These are phyloP conservation scores for Globisporangium nodosum DNA, from an alignment of 352 stramenopile species.

Conservation along the genomic window DNA sequence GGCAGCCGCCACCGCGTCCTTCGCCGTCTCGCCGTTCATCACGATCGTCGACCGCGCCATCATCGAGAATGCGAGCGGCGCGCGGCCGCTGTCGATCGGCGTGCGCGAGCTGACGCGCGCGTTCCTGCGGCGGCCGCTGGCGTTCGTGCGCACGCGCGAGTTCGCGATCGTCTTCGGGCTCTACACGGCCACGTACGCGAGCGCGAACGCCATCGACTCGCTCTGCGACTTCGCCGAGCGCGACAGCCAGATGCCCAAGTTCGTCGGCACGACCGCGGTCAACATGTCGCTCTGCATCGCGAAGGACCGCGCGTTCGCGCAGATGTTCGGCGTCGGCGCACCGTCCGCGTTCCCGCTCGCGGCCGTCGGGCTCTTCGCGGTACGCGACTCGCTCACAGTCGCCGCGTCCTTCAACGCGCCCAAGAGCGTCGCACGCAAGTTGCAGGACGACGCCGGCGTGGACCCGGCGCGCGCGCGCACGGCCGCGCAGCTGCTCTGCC, in stretches of 20 bases:
- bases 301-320: constrained; percentile 89
- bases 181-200: constrained; percentile 88
- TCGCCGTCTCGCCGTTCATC: constrained; percentile 83
- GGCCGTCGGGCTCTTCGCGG: constrained; percentile 82
- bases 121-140: constrained; percentile 62
- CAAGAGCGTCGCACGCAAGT: constrained; percentile 50
- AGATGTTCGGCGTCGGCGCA: constrained; percentile 87
- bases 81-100: constrained; percentile 47
- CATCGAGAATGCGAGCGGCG: constrained; percentile 85
- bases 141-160: constrained; percentile 82
- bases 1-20: constrained; percentile 54
- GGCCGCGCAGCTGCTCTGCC: constrained; percentile 76
- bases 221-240: constrained; percentile 68
- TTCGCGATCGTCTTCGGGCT: constrained; percentile 89
- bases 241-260: constrained; percentile 86
- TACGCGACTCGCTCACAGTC: constrained; percentile 84
- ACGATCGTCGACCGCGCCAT: constrained; percentile 87
- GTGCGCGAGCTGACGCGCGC: constrained; percentile 57
- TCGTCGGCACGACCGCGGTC: constrained; percentile 81
- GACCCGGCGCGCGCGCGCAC: constrained; percentile 46
- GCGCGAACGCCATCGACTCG: constrained; percentile 82
- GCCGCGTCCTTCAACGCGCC: constrained; percentile 87
- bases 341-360: constrained; percentile 68
- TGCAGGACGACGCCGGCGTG: constrained; percentile 48
- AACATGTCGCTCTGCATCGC: constrained; percentile 90